Percentiles rank a stretch among this genome's conserved stretches.
phyloP scores from a whole-genome alignment of 2,329 filamentous ascomycete genomes.

The Paraconiothyrium brasiliense region DNA sequence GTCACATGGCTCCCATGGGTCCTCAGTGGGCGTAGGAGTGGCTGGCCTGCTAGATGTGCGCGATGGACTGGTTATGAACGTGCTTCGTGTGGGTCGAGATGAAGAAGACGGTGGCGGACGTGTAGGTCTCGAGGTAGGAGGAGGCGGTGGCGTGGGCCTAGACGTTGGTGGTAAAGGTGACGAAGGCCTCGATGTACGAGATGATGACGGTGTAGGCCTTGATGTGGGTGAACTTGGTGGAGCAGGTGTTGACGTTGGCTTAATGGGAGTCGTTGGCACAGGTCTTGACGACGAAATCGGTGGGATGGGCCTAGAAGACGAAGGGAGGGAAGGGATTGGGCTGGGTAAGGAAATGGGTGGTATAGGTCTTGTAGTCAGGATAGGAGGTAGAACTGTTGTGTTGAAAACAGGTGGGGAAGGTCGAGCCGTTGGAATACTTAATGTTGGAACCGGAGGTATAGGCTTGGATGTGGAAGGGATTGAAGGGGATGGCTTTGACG shows the following conservation, averaged over 20 bases:
- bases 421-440: neutral
- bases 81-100: constrained; percentile 6
- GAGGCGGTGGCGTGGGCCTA: neutral
- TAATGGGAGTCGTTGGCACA: neutral
- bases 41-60: neutral
- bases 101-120: neutral
- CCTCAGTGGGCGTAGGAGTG: constrained; percentile 9
- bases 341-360: neutral
- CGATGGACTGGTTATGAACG: constrained; percentile 9
- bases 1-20: constrained; percentile 12
- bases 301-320: neutral
- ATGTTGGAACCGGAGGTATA: neutral
- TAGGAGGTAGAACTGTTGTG: neutral
- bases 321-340: neutral
- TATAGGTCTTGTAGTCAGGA: neutral
- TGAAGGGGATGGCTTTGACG: too few species aligned
- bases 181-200: neutral
- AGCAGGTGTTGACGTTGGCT: constrained; percentile 3
- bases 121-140: neutral
- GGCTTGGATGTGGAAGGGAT: neutral
- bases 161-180: neutral
- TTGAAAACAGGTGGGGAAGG: constrained; percentile 5
- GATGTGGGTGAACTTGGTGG: constrained; percentile 3
- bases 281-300: neutral
- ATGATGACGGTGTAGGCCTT: neutral